Conservation (phyloP, 148 eudicot genomes). For the Diospyros lotus region DNA sequence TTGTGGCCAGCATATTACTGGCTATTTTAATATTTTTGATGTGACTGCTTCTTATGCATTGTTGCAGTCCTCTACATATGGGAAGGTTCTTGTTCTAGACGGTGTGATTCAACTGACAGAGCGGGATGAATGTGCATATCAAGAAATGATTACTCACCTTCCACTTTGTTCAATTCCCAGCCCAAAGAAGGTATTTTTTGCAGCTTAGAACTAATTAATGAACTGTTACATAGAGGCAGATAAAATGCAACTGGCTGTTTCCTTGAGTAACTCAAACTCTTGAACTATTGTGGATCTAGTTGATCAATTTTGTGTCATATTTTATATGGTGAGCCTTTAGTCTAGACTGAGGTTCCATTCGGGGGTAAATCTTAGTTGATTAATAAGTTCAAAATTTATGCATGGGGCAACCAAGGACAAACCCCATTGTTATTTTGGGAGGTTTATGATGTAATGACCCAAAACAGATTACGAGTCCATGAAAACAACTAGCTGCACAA, state of each 20-base stretch:
- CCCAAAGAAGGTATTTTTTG: slow-evolving; percentile 61
- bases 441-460: background rate
- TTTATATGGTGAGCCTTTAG: background rate
- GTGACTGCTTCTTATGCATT: slow-evolving; percentile 36
- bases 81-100: slow-evolving; percentile 79
- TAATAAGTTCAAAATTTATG: background rate
- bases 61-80: slow-evolving; percentile 75
- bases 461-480: background rate
- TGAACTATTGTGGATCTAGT: background rate
- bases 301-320: background rate
- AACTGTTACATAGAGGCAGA: background rate
- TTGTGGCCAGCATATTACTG: background rate
- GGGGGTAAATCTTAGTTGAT: background rate
- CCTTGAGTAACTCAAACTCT: background rate
- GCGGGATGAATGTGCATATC: slow-evolving; percentile 92
- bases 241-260: background rate
- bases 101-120: slow-evolving; percentile 89
- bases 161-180: slow-evolving; percentile 83
- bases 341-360: background rate
- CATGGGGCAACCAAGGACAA: background rate
- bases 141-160: slow-evolving; percentile 81
- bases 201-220: background rate
- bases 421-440: background rate
- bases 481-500: background rate
- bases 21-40: background rate